These are phyloP conservation scores for Barbatosphaeria neglecta DNA, from an alignment of 495 filamentous ascomycete species.

Conservation along the genomic window DNA sequence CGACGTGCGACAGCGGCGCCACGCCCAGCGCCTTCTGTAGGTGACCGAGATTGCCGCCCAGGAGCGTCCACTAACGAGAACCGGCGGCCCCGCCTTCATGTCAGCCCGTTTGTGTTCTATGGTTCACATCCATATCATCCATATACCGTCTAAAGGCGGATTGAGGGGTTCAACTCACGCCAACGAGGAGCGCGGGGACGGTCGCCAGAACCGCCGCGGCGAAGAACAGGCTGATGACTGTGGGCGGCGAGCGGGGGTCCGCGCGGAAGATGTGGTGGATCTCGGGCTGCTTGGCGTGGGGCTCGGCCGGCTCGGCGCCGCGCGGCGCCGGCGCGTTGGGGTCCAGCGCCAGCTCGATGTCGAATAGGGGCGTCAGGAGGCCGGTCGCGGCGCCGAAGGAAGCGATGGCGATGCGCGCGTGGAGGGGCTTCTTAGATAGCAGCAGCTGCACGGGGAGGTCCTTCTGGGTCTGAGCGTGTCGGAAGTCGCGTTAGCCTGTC, in stretches of 20 bases:
- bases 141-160: background rate
- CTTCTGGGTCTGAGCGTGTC: conserved; percentile 69
- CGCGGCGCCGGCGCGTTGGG: conserved; percentile 46
- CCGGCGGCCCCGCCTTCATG: conserved; percentile 8
- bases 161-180: conserved; percentile 39
- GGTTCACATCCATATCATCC: background rate
- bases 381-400: conserved; percentile 70
- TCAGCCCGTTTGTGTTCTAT: background rate
- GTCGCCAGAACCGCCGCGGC: conserved; percentile 55
- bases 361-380: conserved; percentile 58
- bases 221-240: conserved; percentile 71
- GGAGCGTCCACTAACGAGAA: conserved; percentile 56
- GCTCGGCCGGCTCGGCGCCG: conserved; percentile 47
- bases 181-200: conserved; percentile 56
- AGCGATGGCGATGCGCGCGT: conserved; percentile 69
- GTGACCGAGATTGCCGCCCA: conserved; percentile 81
- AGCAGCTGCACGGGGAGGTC: conserved; percentile 83
- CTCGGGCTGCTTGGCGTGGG: conserved; percentile 71
- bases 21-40: conserved; percentile 57
- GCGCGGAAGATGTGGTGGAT: conserved; percentile 87
- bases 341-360: conserved; percentile 43
- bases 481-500: conserved; percentile 12
- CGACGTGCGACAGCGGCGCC: conserved; percentile 64
- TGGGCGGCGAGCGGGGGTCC: conserved; percentile 70
- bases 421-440: conserved; percentile 48